Conservation (phyloP, 495 filamentous ascomycete genomes). For the Penicillium mononematosum region DNA sequence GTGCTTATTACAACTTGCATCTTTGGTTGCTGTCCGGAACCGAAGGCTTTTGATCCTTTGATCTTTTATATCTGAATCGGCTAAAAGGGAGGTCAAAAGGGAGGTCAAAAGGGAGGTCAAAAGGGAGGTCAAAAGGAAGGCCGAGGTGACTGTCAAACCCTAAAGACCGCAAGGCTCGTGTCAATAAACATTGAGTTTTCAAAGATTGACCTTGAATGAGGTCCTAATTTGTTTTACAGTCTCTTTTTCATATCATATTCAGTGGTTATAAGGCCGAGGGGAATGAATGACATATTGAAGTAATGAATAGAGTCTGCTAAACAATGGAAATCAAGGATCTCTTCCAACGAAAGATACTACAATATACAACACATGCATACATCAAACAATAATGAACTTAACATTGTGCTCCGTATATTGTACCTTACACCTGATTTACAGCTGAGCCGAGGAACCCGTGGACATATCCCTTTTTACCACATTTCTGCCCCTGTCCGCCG, state of each 20-base stretch:
- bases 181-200: not conserved
- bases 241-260: not conserved
- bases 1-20: not conserved
- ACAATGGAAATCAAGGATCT: not conserved
- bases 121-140: not conserved
- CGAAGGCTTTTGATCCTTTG: not conserved
- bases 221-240: not conserved
- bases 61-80: not conserved
- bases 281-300: not conserved
- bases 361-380: not conserved
- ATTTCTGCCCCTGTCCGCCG: conserved; percentile 17
- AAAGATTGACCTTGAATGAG: not conserved
- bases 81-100: not conserved
- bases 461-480: conserved; percentile 1
- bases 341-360: not conserved
- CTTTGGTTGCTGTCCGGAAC: not conserved
- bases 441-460: conserved; percentile 9
- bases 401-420: too few relatives aligned
- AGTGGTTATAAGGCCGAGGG: not conserved
- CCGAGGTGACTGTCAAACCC: not conserved
- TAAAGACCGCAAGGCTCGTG: too few relatives aligned
- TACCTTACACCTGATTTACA: not conserved
- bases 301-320: too few relatives aligned
- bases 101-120: too few relatives aligned
- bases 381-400: not conserved